Percentiles rank a stretch among this genome's conserved stretches.
Conservation (phyloP, 2,329 filamentous ascomycete species). For the Zymoseptoria ardabiliae region DNA sequence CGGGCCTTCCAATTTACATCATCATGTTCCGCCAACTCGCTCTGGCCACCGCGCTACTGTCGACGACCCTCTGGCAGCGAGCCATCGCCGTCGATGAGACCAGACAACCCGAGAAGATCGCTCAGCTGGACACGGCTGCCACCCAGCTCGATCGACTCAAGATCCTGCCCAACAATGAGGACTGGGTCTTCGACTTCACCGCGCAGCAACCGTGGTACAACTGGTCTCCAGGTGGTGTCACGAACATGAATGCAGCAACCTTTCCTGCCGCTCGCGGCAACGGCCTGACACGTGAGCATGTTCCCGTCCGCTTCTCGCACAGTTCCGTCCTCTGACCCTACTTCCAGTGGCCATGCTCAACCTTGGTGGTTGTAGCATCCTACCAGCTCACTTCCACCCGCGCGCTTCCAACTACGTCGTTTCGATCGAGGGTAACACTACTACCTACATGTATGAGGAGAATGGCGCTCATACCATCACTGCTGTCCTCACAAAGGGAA, state of each 20-base stretch:
- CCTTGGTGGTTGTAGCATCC: slow-evolving; percentile 46
- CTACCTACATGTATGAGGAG: slow-evolving; percentile 47
- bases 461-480: slow-evolving; percentile 42
- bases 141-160: slow-evolving; percentile 41
- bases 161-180: slow-evolving; percentile 34
- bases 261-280: slow-evolving; percentile 43
- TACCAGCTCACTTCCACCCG: slow-evolving; percentile 46
- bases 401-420: slow-evolving; percentile 46
- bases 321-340: slow-evolving; percentile 3
- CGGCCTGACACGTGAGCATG: slow-evolving; percentile 40
- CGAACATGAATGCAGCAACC: slow-evolving; percentile 47
- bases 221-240: slow-evolving; percentile 41
- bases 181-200: slow-evolving; percentile 47
- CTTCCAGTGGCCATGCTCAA: slow-evolving; percentile 30
- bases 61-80: slow-evolving; percentile 18
- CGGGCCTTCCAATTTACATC: slow-evolving; percentile 3
- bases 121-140: slow-evolving; percentile 34
- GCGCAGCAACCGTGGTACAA: slow-evolving; percentile 34
- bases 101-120: slow-evolving; percentile 33
- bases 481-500: slow-evolving; percentile 36
- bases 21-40: slow-evolving; percentile 15
- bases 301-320: background rate
- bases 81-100: slow-evolving; percentile 33
- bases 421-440: slow-evolving; percentile 41
- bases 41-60: slow-evolving; percentile 12